Conservation (phyloP, 352 stramenopile species). For the Globisporangium ultimum region DNA sequence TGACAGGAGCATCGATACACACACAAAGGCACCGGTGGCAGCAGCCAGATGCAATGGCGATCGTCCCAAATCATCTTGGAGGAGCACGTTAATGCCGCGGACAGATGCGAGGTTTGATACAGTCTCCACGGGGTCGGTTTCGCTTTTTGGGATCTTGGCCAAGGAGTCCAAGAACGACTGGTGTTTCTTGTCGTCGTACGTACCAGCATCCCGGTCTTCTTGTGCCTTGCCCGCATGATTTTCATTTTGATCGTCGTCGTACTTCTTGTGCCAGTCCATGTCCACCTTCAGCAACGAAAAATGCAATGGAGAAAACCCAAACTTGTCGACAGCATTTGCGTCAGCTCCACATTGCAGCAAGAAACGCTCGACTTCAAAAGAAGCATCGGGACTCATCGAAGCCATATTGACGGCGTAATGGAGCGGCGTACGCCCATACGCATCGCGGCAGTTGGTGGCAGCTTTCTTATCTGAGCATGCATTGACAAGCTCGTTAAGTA, state of each 20-base stretch:
- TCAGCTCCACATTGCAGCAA: constrained; percentile 54
- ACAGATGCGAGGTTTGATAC: constrained; percentile 65
- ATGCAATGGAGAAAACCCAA: constrained; percentile 53
- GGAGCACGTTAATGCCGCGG: constrained; percentile 31
- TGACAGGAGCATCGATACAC: constrained; percentile 57
- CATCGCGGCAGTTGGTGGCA: constrained; percentile 49
- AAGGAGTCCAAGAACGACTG: constrained; percentile 41
- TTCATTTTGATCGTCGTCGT: constrained; percentile 32
- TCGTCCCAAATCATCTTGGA: constrained; percentile 46
- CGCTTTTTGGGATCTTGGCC: constrained; percentile 28
- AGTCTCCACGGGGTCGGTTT: constrained; percentile 73
- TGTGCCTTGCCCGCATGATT: constrained; percentile 17
- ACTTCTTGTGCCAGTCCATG: constrained; percentile 58
- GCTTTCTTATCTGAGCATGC: constrained; percentile 26
- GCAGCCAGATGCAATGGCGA: constrained; percentile 63
- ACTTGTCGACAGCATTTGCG: constrained; percentile 51
- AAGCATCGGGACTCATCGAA: constrained; percentile 65
- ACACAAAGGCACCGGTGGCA: constrained; percentile 75
- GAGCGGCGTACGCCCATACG: constrained; percentile 52
- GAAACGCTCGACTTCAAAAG: constrained; percentile 75
- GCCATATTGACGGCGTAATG: constrained; percentile 72
- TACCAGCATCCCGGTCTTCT: constrained; percentile 31
- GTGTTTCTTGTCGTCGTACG: constrained; percentile 50
- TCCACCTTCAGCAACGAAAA: constrained; percentile 71
- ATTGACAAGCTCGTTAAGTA: constrained; percentile 49